Evolutionary conservation across 2,329 filamentous ascomycete species (phyloP), one percentile per base, ranked within the genome.

Genomic region (Exophiala bonariae): DNA sequence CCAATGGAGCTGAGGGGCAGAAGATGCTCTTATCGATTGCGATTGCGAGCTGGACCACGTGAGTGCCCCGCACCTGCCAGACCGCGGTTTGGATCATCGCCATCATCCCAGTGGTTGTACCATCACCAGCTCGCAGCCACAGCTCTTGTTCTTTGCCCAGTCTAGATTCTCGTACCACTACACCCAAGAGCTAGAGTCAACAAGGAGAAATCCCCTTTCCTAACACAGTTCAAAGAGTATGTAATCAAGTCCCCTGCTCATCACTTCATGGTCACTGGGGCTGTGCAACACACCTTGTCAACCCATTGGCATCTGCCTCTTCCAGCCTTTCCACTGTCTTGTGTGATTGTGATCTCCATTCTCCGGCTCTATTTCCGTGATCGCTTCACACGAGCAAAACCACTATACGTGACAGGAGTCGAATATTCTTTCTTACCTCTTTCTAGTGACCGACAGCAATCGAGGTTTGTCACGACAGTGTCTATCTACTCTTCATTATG

Each of bases 201-300:
- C 23, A 6, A 26, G 23, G 6, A 26, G 6, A 6, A 6, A 14
- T 14, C 4, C 37, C 33, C 32, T 44, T 37, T 31, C 31, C 30
- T 41, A 44, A 44, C 23, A 26, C 44, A 22, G 44, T 17, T 26
- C 17, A 16, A 52, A 49, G 44, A 45, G 50, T 52, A 52, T 52
- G 50, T 52, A 49, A 52, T 52, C 50, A 40, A 14, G n/a, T n/a
- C n/a, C n/a, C n/a, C n/a, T n/a, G n/a, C n/a, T n/a, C n/a, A n/a
- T n/a, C n/a, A n/a, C n/a, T 37, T n/a, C 22, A 31, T 37, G 42
- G 47, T 50, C 47, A 45, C 47, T 46, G 41, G 47, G 42, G 42
- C 47, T 38, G 26, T 50, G 19, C 23, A 10, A n/a, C n/a, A 11
- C 23, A 26, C 23, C 23, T n/a, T n/a, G n/a, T n/a, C n/a, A n/a